phyloP scores from a whole-genome alignment of 2,329 filamentous ascomycete genomes.

The Hirsutella rhossiliensis region DNA sequence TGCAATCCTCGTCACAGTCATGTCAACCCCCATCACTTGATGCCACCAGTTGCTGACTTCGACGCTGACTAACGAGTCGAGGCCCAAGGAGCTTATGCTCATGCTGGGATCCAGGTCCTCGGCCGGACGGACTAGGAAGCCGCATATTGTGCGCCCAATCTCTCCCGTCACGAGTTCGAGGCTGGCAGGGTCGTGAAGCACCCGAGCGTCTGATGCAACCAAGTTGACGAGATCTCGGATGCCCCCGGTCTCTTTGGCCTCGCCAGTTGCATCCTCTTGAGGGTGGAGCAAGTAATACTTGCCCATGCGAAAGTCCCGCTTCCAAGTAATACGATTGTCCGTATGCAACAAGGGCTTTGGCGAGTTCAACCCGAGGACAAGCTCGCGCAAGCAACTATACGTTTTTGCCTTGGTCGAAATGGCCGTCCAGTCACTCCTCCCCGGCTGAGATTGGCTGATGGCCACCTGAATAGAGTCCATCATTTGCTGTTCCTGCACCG shows the following conservation, averaged over 20 bases:
- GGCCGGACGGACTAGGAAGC: slow-evolving; percentile 3
- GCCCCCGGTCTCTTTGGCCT: slow-evolving; percentile 2
- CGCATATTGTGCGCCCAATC: slow-evolving; percentile 5
- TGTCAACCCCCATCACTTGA: slow-evolving; percentile 4
- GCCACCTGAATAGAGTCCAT: slow-evolving; percentile 4
- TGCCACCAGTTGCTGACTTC: slow-evolving; percentile 10
- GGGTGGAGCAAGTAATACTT: background rate
- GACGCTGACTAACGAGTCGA: slow-evolving; percentile 8
- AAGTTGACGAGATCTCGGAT: slow-evolving; percentile 5
- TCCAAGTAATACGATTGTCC: slow-evolving; percentile 5
- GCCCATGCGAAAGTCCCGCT: slow-evolving; percentile 5
- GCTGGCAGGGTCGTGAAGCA: slow-evolving; percentile 1
- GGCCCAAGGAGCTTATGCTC: slow-evolving; percentile 3
- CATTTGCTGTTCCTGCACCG: slow-evolving; percentile 5
- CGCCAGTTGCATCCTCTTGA: background rate
- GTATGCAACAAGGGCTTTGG: slow-evolving; percentile 4
- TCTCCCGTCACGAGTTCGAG: slow-evolving; percentile 1
- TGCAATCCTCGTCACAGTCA: slow-evolving; percentile 6
- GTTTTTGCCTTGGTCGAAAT: background rate
- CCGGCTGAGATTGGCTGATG: background rate
- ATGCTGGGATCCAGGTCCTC: slow-evolving; percentile 5
- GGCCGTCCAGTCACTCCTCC: too few relatives aligned
- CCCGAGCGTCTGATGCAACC: slow-evolving; percentile 1
- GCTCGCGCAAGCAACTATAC: background rate
- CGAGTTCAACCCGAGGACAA: slow-evolving; percentile 5